Percentiles rank a stretch among this genome's conserved stretches.
Evolutionary conservation across 2,329 filamentous ascomycete species (phyloP).

Genomic region (Tolypocladium cylindrosporum): DNA sequence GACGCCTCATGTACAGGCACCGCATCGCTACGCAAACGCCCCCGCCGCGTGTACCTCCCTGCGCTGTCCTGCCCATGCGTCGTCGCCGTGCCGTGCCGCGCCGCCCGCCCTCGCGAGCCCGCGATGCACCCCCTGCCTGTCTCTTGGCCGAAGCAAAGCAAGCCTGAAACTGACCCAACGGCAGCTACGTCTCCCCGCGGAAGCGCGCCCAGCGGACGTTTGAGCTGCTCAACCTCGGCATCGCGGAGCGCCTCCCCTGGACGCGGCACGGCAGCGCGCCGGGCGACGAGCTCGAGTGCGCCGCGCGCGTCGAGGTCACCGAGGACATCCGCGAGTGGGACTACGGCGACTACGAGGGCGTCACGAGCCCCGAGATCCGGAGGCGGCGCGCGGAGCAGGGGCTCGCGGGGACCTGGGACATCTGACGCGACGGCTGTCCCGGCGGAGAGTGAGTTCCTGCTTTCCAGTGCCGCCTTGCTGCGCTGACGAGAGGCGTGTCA

Average conservation of each 20-base stretch:
- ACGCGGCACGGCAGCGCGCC: constrained; percentile 30
- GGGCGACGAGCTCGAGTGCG: constrained; percentile 34
- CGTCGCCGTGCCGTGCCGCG: background rate
- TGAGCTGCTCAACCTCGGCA: constrained; percentile 71
- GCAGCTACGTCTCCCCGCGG: constrained; percentile 75
- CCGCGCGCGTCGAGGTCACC: constrained; percentile 55
- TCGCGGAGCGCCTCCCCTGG: constrained; percentile 64
- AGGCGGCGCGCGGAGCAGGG: constrained; percentile 47
- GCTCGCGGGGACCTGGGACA: constrained; percentile 58
- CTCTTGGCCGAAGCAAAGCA: background rate
- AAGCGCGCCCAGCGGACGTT: constrained; percentile 81
- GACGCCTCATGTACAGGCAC: background rate
- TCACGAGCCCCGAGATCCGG: constrained; percentile 62
- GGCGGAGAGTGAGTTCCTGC: constrained; percentile 60
- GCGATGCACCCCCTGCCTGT: background rate
- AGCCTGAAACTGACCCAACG: background rate
- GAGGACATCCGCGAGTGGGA: constrained; percentile 76
- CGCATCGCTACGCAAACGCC: background rate
- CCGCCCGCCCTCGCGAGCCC: background rate
- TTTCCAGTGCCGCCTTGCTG: no score
- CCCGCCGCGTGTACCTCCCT: background rate
- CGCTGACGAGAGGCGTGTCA: constrained; percentile 14
- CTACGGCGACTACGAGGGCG: constrained; percentile 79
- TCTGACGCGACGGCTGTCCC: constrained; percentile 82
- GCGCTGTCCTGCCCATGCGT: background rate